phyloP scores from a whole-genome alignment of 257 asterid genomes.

The Oldenlandia corymbosa region DNA sequence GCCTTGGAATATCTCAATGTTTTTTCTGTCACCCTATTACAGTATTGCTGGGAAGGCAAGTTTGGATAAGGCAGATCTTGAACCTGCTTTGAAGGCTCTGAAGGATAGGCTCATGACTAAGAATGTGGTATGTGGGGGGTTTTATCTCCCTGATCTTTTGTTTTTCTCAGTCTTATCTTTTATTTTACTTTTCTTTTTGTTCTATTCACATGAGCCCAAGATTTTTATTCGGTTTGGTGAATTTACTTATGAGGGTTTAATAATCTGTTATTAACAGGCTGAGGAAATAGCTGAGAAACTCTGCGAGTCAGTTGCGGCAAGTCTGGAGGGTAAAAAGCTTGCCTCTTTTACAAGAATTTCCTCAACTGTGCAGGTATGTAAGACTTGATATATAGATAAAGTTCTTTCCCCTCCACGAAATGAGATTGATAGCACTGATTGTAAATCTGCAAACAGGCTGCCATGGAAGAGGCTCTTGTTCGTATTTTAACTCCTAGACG shows the following conservation, averaged over 20 bases:
- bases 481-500: constrained; percentile 95
- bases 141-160: neutral
- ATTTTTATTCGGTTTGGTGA: neutral
- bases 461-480: constrained; percentile 99
- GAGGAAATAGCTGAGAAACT: constrained; percentile 98
- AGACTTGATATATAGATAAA: no score
- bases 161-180: neutral
- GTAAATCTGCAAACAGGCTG: constrained; percentile 47
- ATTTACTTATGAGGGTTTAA: constrained; percentile 4
- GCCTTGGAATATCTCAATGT: neutral
- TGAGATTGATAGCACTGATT: constrained; percentile 15
- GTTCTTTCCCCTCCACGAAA: neutral
- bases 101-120: constrained; percentile 98
- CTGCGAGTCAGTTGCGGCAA: constrained; percentile 94
- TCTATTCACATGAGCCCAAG: neutral
- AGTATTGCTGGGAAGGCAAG: constrained; percentile 93
- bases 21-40: constrained; percentile 12
- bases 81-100: constrained; percentile 91
- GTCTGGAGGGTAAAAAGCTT: constrained; percentile 86
- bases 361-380: constrained; percentile 79
- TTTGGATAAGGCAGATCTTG: constrained; percentile 79
- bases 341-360: constrained; percentile 92
- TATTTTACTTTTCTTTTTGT: neutral
- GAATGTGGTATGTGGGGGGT: constrained; percentile 71
- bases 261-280: constrained; percentile 49